These are phyloP conservation scores for Gymnopilus dilepis DNA, from an alignment of 768 basidiomycete genomes.

Conservation along the genomic window DNA sequence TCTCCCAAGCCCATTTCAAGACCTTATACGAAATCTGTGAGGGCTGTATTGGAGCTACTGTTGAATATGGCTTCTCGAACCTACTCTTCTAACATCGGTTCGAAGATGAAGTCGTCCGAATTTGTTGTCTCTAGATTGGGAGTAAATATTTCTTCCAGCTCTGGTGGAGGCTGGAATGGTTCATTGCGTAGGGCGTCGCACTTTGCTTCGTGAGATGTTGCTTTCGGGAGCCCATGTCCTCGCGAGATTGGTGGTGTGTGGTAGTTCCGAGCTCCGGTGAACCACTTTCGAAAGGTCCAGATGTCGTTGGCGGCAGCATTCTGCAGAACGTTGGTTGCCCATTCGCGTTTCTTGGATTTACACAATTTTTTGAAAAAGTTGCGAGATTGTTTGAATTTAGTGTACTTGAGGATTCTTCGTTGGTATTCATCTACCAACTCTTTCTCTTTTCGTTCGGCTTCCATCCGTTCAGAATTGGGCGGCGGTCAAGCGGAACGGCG, in stretches of 20 bases:
- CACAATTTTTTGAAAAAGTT: conserved; percentile 28
- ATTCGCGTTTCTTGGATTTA: conserved; percentile 24
- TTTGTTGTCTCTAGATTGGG: conserved; percentile 3
- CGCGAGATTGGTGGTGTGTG: conserved; percentile 28
- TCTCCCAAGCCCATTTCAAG: conserved; percentile 32
- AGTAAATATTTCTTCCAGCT: background rate
- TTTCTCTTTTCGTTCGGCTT: no score
- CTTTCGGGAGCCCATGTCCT: conserved; percentile 14
- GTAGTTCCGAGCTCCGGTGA: conserved; percentile 29
- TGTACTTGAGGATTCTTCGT: no score
- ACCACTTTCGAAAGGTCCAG: conserved; percentile 31
- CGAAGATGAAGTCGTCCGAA: conserved; percentile 20
- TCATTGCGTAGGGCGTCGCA: conserved; percentile 25
- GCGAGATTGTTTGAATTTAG: conserved; percentile 3
- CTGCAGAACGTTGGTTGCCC: conserved; percentile 25
- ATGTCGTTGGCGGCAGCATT: conserved; percentile 25
- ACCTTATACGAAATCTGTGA: conserved; percentile 29
- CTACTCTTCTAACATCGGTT: conserved; percentile 24
- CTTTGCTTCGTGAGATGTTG: conserved; percentile 26
- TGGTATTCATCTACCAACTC: no score
- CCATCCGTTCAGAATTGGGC: no score
- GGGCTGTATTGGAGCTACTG: conserved; percentile 23
- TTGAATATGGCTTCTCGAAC: conserved; percentile 26
- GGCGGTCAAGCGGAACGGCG: no score
- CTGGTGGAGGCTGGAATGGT: conserved; percentile 28